Base-by-base conservation (phyloP, 78 protist species). In the Ministeria vibrans region DNA sequence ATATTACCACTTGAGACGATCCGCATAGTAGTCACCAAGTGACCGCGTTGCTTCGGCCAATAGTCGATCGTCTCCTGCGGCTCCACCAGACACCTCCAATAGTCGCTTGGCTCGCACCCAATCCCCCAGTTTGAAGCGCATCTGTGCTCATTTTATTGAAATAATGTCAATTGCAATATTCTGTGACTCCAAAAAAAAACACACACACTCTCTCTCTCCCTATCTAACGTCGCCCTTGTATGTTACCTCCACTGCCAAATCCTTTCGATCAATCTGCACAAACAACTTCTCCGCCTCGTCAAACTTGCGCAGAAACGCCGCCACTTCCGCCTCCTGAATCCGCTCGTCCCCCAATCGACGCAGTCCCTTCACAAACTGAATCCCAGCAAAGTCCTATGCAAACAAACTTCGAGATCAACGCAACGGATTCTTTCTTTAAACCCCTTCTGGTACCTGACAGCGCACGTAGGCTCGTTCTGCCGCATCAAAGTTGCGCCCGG, bases 191-290 rank as follows among this genome's bases (percentile, higher is more conserved):
- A n/a, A n/a, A n/a, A n/a, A n/a, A n/a, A n/a, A n/a, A n/a, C n/a
- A n/a, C n/a, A n/a, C n/a, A n/a, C n/a, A n/a, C n/a, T n/a, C n/a
- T n/a, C n/a, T n/a, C n/a, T n/a, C n/a, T n/a, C n/a, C n/a, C n/a
- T n/a, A n/a, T n/a, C n/a, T n/a, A n/a, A n/a, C n/a, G n/a, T n/a
- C n/a, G n/a, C n/a, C n/a, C n/a, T n/a, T n/a, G n/a, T n/a, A n/a
- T n/a, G n/a, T n/a, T n/a, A n/a, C n/a, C n/a, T n/a, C n/a, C 42
- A 90, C 72, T 34, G 96, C 94, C 23, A 93, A 81, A 74, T 93
- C 96, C 15, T 38, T 20, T 41, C 93, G 69, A 69, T 93, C 92
- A 43, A 90, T 82, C 41, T 88, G 87, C 30, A 44, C 51, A 82
- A 88, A 93, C 43, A 86, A 0, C 61, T 61, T 23, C 81, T 93